phyloP scores from a whole-genome alignment of 306 rosid genomes.

The Macrotyloma uniflorum region DNA sequence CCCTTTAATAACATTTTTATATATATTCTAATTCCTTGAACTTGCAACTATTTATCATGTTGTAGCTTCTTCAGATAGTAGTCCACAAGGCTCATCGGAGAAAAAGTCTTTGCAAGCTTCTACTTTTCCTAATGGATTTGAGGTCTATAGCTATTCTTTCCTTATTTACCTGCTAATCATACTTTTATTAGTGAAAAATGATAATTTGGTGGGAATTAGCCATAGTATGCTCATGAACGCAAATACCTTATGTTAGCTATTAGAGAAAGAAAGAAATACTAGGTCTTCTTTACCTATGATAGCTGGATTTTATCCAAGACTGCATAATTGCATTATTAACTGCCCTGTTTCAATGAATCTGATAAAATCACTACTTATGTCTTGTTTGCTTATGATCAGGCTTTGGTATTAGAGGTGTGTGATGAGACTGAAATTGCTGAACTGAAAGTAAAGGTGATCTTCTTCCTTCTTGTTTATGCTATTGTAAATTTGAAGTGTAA shows the following conservation, averaged over 20 bases:
- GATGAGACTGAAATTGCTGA: slow-evolving; percentile 98
- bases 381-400: slow-evolving; percentile 62
- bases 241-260: slow-evolving; percentile 8
- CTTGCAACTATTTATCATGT: slow-evolving; percentile 33
- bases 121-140: slow-evolving; percentile 89
- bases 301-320: not conserved
- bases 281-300: too few relatives aligned
- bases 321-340: slow-evolving; percentile 22
- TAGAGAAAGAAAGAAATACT: slow-evolving; percentile 22
- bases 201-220: slow-evolving; percentile 24
- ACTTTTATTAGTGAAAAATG: slow-evolving; percentile 18
- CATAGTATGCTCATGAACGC: slow-evolving; percentile 2
- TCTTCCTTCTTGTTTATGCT: slow-evolving; percentile 39
- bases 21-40: not conserved
- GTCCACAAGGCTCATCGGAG: slow-evolving; percentile 50
- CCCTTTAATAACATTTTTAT: not conserved
- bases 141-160: slow-evolving; percentile 58
- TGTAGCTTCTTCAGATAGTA: slow-evolving; percentile 54
- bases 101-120: slow-evolving; percentile 54
- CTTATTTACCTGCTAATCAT: slow-evolving; percentile 21
- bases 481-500: slow-evolving; percentile 9
- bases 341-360: slow-evolving; percentile 28
- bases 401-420: slow-evolving; percentile 90
- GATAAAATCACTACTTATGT: slow-evolving; percentile 19
- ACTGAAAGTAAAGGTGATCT: slow-evolving; percentile 88